Evolutionary conservation across 768 basidiomycete species (phyloP), one percentile per base, ranked within the genome.

Genomic region (Lactifluus volemus): DNA sequence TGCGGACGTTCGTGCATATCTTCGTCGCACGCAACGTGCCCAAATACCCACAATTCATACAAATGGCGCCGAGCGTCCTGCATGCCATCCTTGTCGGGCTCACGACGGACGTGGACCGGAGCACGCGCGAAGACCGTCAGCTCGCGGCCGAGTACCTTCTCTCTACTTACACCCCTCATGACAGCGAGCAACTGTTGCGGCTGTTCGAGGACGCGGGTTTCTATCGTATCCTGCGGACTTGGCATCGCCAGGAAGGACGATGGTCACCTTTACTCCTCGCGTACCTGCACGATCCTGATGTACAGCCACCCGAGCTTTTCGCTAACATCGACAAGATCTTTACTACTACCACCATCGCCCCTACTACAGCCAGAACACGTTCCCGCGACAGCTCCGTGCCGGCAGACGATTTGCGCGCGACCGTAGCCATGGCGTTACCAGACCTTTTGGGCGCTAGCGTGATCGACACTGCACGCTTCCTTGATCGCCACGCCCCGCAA

Each of bases 1-100:
- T 91, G 69, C 74, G 76, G 60, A 93, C 90, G 3, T 90, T 99
- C 71, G 79, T 96, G 53, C 85, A 95, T 69, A 98, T 99, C 63
- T 99, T 99, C 73, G 81, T 98, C 59, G 92, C 97, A 4, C 87
- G 95, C 60, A 99, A 98, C 71, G 84, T 97, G 11, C 92, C 97
- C 0, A 98, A 98, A 74, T 99, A 98, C 73, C 85, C 89, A 1
- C 94, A 97, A 73, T 92, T 86, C 71, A 79, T 61, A 29, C 47
- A 55, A 12, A 76, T 93, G 45, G 73, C 86, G 0, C 82, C 86
- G 1, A 85, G 81, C 61, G 76, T 81, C 4, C 77, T 94, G 17
- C 87, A 93, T 67, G 78, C 75, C 44, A 84, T 98, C 67, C 81
- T 99, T 52, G 77, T 88, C 60, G 82, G 82, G 6, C 84, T 99